Base-by-base conservation (phyloP, 768 basidiomycete species). In the Hemileccinum rubropunctum region DNA sequence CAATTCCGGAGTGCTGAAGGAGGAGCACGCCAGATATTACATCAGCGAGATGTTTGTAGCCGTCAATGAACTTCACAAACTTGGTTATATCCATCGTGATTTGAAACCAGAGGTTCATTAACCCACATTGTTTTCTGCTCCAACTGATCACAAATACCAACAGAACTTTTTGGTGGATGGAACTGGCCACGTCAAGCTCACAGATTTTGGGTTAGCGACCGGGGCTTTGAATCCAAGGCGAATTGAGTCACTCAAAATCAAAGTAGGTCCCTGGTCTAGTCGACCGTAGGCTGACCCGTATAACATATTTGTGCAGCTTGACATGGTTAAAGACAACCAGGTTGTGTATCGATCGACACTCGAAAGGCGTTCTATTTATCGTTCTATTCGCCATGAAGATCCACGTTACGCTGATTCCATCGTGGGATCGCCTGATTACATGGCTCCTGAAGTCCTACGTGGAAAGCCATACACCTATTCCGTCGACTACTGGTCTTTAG, bases 41-140 rank as follows among this genome's bases (percentile, higher is more conserved):
- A 95, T 98, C 61, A 83, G 88, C 52, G 95, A 99, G 72, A 99
- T 99, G 97, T 98, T 98, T 64, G 86, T 84, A 18, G 86, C 84
- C 5, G 94, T 98, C 38, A 88, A 83, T 50, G 95, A 98, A 66
- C 74, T 98, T 30, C 97, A 99, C 71, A 95, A 94, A 66, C 81
- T 99, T 4, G 97, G 97, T 0, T 99, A 99, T 65, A 94, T 99
- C 50, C 97, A 98, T 73, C 91, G 95, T 50, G 95, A 98, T 72
- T 75, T 98, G 43, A 98, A 98, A 69, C 95, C 95, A 2, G 95
- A 98, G 82, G 94, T 94, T 51, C 44, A 77, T 63, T 1, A n/a
- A 4, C 18, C 30, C 30, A 11, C 45, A 6, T 13, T 8, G 28
- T 27, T 41, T 42, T 32, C 30, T 15, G 18, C 17, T 5, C 15